Base-by-base conservation (phyloP, 192 early-diverging fungal species). In the Neocallimastix lanati region DNA sequence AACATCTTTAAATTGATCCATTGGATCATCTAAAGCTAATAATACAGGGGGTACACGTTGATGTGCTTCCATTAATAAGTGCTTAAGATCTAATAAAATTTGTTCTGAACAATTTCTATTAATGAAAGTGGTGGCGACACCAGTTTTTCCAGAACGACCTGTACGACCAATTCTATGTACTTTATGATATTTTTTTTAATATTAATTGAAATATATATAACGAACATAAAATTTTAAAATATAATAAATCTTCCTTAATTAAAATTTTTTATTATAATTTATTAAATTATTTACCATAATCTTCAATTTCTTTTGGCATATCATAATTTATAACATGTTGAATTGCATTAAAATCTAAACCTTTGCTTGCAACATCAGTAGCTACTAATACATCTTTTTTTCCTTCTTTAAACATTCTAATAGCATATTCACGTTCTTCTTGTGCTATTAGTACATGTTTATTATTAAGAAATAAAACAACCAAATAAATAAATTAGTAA, bases 261-360 rank as follows among this genome's bases (percentile, higher is more conserved):
- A n/a, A n/a, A n/a, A n/a, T n/a, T n/a, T n/a, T n/a, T n/a, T n/a
- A n/a, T n/a, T n/a, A n/a, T n/a, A n/a, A 14, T 33, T 77, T 77
- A 13, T 77, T 21, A 13, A 25, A 76, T 4, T 28, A 76, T 81
- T n/a, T 84, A 92, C 91, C 94, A 84, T 97, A 99, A 85, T 98
- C 96, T 87, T 99, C 97, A 85, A 99, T 99, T 82, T 98, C 96
- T 81, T 97, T 97, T 58, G 97, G 97, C 94, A 99, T 96, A 82
- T 99, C 97, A 85, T 94, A 99, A 83, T 98, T 94, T 81, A 99
- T 99, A 77, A 99, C 97, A 80, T 99, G 97, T 81, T 97, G 93
- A 85, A 99, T 97, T 80, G 93, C 92, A 12, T 92, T 85, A 84
- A 99, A 99, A 86, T 99, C 97, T 28, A 99, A 82, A 76, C 97